Evolutionary conservation across 768 basidiomycete genomes (phyloP).

Genomic region (Cystofilobasidium ferigula): DNA sequence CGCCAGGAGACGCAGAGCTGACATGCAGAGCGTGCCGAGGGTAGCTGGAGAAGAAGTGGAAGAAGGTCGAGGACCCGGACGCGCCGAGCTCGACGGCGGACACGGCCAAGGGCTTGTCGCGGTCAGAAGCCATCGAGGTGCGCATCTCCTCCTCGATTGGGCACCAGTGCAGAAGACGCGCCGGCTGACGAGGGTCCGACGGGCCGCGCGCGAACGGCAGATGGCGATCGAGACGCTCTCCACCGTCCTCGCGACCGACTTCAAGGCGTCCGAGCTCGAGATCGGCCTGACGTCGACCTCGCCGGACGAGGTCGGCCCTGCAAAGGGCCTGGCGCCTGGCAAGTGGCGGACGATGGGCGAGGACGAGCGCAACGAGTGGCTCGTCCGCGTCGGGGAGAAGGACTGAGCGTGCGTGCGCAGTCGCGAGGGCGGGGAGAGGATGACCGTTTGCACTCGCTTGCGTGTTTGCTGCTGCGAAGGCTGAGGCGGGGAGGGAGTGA

Average conservation of each 20-base stretch:
- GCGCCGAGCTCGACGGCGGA: conserved; percentile 19
- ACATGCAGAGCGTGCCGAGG: too few relatives aligned
- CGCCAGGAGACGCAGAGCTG: too few relatives aligned
- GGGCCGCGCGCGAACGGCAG: too few relatives aligned
- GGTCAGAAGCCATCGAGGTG: conserved; percentile 82
- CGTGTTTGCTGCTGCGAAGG: too few relatives aligned
- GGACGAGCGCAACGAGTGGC: conserved; percentile 40
- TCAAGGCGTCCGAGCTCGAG: conserved; percentile 90
- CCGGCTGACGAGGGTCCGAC: too few relatives aligned
- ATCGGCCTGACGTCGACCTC: conserved; percentile 74
- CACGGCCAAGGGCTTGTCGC: conserved; percentile 53
- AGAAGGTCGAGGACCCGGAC: conserved; percentile 73
- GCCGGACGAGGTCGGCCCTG: conserved; percentile 3
- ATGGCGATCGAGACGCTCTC: conserved; percentile 92
- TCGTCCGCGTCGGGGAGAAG: conserved; percentile 41
- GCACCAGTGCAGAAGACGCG: too few relatives aligned
- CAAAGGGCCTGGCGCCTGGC: conserved; percentile 26
- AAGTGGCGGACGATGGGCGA: conserved; percentile 39
- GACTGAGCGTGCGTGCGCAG: too few relatives aligned
- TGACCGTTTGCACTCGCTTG: too few relatives aligned
- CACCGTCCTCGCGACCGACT: conserved; percentile 86
- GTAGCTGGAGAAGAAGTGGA: conserved; percentile 91
- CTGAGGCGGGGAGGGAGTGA: too few relatives aligned
- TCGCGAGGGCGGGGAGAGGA: too few relatives aligned
- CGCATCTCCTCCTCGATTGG: conserved; percentile 29